Percentiles rank a stretch among this genome's conserved stretches.
phyloP scores from a whole-genome alignment of 2,329 filamentous ascomycete genomes.

The Arthrobotrys sphaeroides region DNA sequence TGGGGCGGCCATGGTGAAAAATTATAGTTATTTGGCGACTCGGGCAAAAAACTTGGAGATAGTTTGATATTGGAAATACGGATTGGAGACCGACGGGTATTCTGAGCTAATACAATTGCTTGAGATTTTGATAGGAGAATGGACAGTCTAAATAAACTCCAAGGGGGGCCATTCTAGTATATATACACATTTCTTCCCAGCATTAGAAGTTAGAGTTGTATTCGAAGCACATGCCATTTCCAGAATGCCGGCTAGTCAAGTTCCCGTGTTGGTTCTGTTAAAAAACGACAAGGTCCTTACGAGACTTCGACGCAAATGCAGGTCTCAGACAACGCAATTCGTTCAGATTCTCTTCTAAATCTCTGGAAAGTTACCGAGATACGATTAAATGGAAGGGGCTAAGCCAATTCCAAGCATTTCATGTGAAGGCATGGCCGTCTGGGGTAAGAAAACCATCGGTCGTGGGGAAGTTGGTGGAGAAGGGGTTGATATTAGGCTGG shows the following conservation, averaged over 20 bases:
- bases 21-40: slow-evolving; percentile 29
- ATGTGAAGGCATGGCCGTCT: slow-evolving; percentile 35
- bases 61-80: neutral
- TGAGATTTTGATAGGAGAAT: too few relatives aligned
- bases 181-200: slow-evolving; percentile 20
- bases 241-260: slow-evolving; percentile 29
- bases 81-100: too few relatives aligned
- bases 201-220: neutral
- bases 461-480: slow-evolving; percentile 16
- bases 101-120: too few relatives aligned
- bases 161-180: neutral
- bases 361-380: slow-evolving; percentile 23
- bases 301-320: slow-evolving; percentile 21
- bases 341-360: neutral
- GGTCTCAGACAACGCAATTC: slow-evolving; percentile 42
- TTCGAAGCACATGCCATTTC: slow-evolving; percentile 49
- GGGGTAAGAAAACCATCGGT: slow-evolving; percentile 15
- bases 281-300: slow-evolving; percentile 9
- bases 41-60: neutral
- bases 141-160: neutral
- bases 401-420: slow-evolving; percentile 23
- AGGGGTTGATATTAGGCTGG: slow-evolving; percentile 22
- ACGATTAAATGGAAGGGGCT: neutral
- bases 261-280: slow-evolving; percentile 42
- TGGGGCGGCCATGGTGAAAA: slow-evolving; percentile 74